Conservation (phyloP, 768 basidiomycete genomes). For the Leucosporidium creatinivorum region DNA sequence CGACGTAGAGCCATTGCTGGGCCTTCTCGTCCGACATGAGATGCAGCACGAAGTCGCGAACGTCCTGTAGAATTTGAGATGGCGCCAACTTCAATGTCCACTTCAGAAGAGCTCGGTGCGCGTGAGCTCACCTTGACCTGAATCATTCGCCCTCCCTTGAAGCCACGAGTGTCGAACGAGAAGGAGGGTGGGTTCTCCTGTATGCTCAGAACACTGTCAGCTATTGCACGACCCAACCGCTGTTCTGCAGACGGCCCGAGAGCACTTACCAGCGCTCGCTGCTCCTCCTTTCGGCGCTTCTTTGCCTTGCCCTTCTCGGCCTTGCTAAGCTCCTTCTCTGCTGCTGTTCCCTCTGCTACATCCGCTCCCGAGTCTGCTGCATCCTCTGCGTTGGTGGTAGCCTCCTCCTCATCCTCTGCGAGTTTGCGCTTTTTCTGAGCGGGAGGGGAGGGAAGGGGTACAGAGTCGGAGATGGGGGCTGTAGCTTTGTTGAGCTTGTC, state of each 20-base stretch:
- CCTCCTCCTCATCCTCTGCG: not conserved
- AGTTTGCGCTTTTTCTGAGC: constrained; percentile 13
- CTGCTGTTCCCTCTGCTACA: not conserved
- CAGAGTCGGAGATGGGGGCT: not conserved
- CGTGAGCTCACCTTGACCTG: constrained; percentile 62
- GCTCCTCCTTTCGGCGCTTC: constrained; percentile 69
- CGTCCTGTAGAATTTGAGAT: constrained; percentile 52
- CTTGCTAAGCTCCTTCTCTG: constrained; percentile 15
- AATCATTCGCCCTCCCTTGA: constrained; percentile 66
- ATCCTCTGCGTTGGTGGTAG: not conserved
- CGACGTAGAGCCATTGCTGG: constrained; percentile 75
- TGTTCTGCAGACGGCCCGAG: no score
- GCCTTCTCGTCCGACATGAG: constrained; percentile 74
- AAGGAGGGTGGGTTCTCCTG: constrained; percentile 57
- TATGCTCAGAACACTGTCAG: not conserved
- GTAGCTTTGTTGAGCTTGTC: not conserved
- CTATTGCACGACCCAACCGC: no score
- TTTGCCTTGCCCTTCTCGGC: constrained; percentile 51
- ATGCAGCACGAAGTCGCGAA: constrained; percentile 78
- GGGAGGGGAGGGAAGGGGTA: not conserved
- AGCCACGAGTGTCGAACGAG: constrained; percentile 72
- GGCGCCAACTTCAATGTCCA: no score
- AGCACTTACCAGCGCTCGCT: constrained; percentile 56
- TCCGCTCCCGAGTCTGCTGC: not conserved
- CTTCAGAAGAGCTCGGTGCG: not conserved